Conservation (phyloP, 345 rosid genomes). For the Eucalyptus pauciflora region DNA sequence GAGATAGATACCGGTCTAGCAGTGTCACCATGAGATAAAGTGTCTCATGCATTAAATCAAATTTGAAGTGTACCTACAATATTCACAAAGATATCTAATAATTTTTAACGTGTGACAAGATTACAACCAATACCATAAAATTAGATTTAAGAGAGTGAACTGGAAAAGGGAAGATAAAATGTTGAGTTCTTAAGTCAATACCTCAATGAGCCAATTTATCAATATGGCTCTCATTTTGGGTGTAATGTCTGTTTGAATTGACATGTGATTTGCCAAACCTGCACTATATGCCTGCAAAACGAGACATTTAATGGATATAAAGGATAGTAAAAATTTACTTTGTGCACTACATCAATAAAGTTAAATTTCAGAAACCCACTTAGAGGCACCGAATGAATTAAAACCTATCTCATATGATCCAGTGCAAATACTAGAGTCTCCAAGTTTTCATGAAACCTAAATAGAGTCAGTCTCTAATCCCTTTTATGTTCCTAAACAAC, state of each 20-base stretch:
- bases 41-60: slow-evolving; percentile 85
- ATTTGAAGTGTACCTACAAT: slow-evolving; percentile 76
- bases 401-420: background rate
- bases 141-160: background rate
- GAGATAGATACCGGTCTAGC: slow-evolving; percentile 74
- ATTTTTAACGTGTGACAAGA: background rate
- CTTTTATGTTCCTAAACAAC: background rate
- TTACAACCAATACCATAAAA: background rate
- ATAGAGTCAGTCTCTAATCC: background rate
- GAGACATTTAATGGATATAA: background rate
- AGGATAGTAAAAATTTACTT: background rate
- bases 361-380: background rate
- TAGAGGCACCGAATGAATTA: background rate
- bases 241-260: slow-evolving; percentile 44
- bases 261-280: slow-evolving; percentile 44
- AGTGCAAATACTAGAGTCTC: background rate
- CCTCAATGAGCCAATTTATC: slow-evolving; percentile 97
- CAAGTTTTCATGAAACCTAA: background rate
- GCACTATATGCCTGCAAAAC: slow-evolving; percentile 49
- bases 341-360: background rate
- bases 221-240: slow-evolving; percentile 77
- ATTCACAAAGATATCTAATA: background rate
- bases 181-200: background rate
- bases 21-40: slow-evolving; percentile 76
- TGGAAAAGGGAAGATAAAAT: background rate